Conservation (phyloP, 2,329 filamentous ascomycete genomes). For the Fusarium sp. region DNA sequence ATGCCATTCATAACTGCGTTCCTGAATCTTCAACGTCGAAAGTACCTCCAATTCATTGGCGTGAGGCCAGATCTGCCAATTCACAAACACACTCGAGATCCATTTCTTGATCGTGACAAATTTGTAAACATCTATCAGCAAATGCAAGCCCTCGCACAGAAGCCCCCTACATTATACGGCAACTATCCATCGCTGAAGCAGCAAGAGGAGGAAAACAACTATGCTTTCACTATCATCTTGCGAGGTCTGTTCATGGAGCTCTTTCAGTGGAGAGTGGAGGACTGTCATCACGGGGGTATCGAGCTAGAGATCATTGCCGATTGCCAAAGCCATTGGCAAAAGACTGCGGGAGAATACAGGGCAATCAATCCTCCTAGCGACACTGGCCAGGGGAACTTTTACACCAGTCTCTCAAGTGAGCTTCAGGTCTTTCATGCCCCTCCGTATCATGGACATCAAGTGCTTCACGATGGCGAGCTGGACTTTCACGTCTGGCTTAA, state of each 20-base stretch:
- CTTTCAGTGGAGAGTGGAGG: neutral
- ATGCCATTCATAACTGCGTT: neutral
- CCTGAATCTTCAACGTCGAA: neutral
- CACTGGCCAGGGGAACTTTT: fast-evolving
- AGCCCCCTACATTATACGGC: fast-evolving
- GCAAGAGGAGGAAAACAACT: neutral
- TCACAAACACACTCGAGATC: neutral
- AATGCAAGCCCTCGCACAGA: neutral
- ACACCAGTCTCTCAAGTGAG: neutral
- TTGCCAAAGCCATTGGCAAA: neutral
- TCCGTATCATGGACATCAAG: neutral
- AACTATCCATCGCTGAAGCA: no score
- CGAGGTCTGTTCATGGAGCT: neutral
- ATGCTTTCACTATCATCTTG: neutral
- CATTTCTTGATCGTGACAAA: fast-evolving
- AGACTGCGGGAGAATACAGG: neutral
- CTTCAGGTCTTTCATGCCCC: neutral
- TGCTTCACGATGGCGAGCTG: neutral
- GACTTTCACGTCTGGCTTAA: neutral
- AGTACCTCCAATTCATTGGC: neutral
- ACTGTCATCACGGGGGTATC: neutral
- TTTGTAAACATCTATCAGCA: neutral
- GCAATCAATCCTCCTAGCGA: neutral
- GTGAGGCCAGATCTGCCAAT: neutral
- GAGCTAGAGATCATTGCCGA: neutral